Conservation (phyloP, 257 asterid species). For the Gentiana macrophylla region DNA sequence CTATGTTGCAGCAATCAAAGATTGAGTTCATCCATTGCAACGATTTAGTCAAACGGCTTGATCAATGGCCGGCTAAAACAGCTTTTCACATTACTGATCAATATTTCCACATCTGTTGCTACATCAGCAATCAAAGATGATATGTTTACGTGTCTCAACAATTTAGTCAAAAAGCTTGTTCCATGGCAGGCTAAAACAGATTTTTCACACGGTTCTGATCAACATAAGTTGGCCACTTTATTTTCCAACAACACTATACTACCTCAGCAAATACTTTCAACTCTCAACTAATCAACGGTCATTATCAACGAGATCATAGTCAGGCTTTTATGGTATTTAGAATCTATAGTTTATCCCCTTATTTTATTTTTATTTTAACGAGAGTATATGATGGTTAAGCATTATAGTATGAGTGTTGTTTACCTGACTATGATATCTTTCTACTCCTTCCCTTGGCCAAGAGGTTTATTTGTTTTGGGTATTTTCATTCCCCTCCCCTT, state of each 20-base stretch:
- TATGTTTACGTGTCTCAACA: conserved; percentile 72
- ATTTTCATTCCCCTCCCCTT: neutral
- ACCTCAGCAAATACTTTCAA: conserved; percentile 86
- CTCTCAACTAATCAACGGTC: conserved; percentile 89
- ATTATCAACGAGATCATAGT: conserved; percentile 92
- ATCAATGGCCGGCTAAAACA: conserved; percentile 72
- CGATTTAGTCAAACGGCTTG: conserved; percentile 50
- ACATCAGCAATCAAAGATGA: conserved; percentile 93
- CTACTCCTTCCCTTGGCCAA: neutral
- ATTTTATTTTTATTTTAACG: neutral
- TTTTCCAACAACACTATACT: conserved; percentile 87
- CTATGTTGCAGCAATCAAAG: conserved; percentile 95
- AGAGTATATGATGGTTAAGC: neutral
- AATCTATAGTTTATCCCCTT: conserved; percentile 40
- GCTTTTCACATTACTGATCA: conserved; percentile 87
- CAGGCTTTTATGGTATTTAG: conserved; percentile 88
- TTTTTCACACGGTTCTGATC: conserved; percentile 72
- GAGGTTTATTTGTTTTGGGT: neutral
- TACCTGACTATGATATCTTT: neutral
- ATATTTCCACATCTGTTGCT: conserved; percentile 59
- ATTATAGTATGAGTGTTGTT: neutral
- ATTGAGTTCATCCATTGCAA: conserved; percentile 92
- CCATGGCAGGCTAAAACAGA: conserved; percentile 66
- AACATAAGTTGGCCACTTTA: conserved; percentile 82
- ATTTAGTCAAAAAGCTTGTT: conserved; percentile 24